Conservation (phyloP, 352 stramenopile species). For the Plasmopara halstedii region DNA sequence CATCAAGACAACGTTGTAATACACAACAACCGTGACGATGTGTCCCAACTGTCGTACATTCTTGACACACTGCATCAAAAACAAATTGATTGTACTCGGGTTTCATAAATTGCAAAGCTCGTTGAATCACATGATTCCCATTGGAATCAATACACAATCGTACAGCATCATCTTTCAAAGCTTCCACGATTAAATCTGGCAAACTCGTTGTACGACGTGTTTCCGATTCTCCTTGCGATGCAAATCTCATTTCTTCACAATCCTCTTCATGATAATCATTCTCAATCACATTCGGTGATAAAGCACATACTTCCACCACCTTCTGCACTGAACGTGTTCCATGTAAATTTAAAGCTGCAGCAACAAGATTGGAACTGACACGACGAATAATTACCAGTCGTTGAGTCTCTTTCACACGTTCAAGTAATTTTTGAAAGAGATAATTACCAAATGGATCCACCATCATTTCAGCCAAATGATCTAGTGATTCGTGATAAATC, state of each 20-base stretch:
- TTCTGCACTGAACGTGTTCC: constrained; percentile 98
- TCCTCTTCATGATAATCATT: constrained; percentile 12
- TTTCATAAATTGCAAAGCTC: constrained; percentile 92
- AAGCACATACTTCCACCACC: constrained; percentile 94
- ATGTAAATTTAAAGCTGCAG: constrained; percentile 96
- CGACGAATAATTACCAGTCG: constrained; percentile 89
- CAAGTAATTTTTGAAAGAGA: constrained; percentile 98
- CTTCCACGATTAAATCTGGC: constrained; percentile 90
- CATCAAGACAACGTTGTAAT: constrained; percentile 94
- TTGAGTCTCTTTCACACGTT: constrained; percentile 88
- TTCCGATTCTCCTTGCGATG: constrained; percentile 12
- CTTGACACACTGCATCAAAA: constrained; percentile 94
- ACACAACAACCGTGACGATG: constrained; percentile 97
- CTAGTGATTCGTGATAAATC: constrained; percentile 95
- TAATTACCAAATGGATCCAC: constrained; percentile 99
- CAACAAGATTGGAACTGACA: constrained; percentile 91
- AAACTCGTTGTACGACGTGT: constrained; percentile 29
- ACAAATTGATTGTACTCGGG: constrained; percentile 94
- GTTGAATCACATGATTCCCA: constrained; percentile 97
- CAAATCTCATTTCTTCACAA: too few relatives aligned
- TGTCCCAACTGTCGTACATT: constrained; percentile 93
- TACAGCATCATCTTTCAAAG: constrained; percentile 91
- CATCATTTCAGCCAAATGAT: constrained; percentile 96
- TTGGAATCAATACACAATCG: constrained; percentile 96
- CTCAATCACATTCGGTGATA: constrained; percentile 18